Evolutionary conservation across 2,329 filamentous ascomycete species (phyloP), one percentile per base, ranked within the genome.

Genomic region (Diaporthe nobilis): DNA sequence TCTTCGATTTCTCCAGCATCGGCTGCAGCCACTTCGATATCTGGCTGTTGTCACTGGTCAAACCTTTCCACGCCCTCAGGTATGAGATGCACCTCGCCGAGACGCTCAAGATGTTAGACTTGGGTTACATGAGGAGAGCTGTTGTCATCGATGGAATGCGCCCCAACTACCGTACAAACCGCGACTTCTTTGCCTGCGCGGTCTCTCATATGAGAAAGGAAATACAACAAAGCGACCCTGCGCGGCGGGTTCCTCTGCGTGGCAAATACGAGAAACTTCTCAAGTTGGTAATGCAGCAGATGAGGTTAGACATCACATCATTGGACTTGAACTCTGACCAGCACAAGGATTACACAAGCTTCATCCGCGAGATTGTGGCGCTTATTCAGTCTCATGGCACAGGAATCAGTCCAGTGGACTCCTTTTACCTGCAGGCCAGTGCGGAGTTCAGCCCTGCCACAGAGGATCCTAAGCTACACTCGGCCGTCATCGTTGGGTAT

Each of bases 361-460:
- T 92, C 78, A 85, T 90, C 17, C 88, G 87, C 49, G 82, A 84
- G 25, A 85, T 91, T 60, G 86, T 92, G 74, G 85, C 85, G 4
- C 82, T 91, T 37, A 88, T 92, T 78, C 87, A 88, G 79, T 87
- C 88, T 0, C 86, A 91, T 78, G 88, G 86, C 6, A 82, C 86
- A 34, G 89, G 90, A 63, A 85, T 92, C 51, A 90, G 89, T 80
- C 81, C 84, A 0, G 84, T 92, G 5, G 89, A 92, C 78, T 80
- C 83, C 2, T 92, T 89, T 80, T 92, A 89, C 81, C 90, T 88
- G 75, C 87, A 90, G 75, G 88, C 90, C 78, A 90, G 85, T 80
- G 85, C 83, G 51, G 89, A 90, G 74, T 92, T 91, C 80, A 88
- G 87, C 4, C 90, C 90, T 3, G 87, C 90, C 0, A 79, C 83